phyloP scores from a whole-genome alignment of 495 filamentous ascomycete genomes.

The Penicillium macrosclerotiorum region DNA sequence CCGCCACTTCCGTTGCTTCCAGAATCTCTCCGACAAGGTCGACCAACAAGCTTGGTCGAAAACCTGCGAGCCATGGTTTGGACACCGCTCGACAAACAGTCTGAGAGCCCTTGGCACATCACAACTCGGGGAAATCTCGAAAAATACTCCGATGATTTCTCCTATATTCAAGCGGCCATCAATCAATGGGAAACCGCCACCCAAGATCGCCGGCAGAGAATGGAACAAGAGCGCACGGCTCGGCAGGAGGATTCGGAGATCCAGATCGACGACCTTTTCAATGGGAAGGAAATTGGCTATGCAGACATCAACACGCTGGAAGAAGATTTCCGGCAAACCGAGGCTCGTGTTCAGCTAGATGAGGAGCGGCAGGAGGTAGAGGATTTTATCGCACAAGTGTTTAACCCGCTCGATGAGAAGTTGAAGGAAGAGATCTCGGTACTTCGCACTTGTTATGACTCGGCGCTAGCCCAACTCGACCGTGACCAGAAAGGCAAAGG shows the following conservation, averaged over 20 bases:
- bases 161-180: constrained; percentile 45
- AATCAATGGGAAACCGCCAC: constrained; percentile 47
- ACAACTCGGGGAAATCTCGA: constrained; percentile 34
- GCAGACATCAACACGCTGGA: constrained; percentile 60
- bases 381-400: constrained; percentile 50
- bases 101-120: constrained; percentile 35
- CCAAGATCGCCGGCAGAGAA: constrained; percentile 36
- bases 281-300: constrained; percentile 59
- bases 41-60: constrained; percentile 24
- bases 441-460: constrained; percentile 51
- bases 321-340: constrained; percentile 56
- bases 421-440: constrained; percentile 52
- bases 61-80: constrained; percentile 37
- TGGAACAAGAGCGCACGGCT: constrained; percentile 47
- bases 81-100: constrained; percentile 33
- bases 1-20: constrained; percentile 33
- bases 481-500: constrained; percentile 41
- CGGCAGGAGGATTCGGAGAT: constrained; percentile 56
- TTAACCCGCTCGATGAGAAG: constrained; percentile 49
- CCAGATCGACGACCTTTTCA: constrained; percentile 55
- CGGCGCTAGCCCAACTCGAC: constrained; percentile 39
- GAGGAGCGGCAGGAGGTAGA: constrained; percentile 57
- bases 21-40: constrained; percentile 27
- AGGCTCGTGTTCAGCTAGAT: constrained; percentile 51
- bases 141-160: constrained; percentile 45